These are phyloP conservation scores for Fusarium sublunatum DNA, from an alignment of 2,329 filamentous ascomycete genomes.

Conservation along the genomic window DNA sequence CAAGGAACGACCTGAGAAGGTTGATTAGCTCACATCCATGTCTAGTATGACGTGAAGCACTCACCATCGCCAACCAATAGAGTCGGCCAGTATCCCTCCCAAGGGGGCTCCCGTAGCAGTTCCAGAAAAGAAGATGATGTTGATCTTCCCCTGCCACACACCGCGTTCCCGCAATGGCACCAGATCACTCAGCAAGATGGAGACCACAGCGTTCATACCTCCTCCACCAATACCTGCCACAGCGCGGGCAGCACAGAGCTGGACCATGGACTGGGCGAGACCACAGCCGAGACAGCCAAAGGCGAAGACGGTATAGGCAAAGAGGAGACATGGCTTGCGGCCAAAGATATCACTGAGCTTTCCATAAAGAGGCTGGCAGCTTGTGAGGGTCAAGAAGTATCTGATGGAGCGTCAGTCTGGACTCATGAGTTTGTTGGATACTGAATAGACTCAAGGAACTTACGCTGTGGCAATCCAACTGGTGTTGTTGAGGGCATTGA, in stretches of 20 bases:
- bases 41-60: slow-evolving; percentile 24
- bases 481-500: slow-evolving; percentile 78
- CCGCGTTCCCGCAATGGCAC: slow-evolving; percentile 76
- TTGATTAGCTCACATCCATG: slow-evolving; percentile 1
- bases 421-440: not conserved
- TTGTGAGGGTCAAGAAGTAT: slow-evolving; percentile 79
- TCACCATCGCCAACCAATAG: slow-evolving; percentile 79
- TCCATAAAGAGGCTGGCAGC: slow-evolving; percentile 80
- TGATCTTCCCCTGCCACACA: slow-evolving; percentile 78
- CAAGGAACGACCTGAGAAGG: slow-evolving; percentile 71
- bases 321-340: slow-evolving; percentile 72
- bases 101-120: slow-evolving; percentile 75
- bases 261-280: slow-evolving; percentile 69
- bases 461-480: slow-evolving; percentile 75
- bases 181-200: slow-evolving; percentile 74
- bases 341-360: slow-evolving; percentile 78
- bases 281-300: slow-evolving; percentile 73
- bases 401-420: slow-evolving; percentile 47
- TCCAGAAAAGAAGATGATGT: slow-evolving; percentile 77
- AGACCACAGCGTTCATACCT: slow-evolving; percentile 76
- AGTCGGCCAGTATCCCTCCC: slow-evolving; percentile 77
- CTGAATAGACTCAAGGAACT: not conserved
- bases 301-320: slow-evolving; percentile 72
- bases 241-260: slow-evolving; percentile 72
- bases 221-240: slow-evolving; percentile 71